Evolutionary conservation across 148 eudicot species (phyloP).

Genomic region (Spergularia marina): DNA sequence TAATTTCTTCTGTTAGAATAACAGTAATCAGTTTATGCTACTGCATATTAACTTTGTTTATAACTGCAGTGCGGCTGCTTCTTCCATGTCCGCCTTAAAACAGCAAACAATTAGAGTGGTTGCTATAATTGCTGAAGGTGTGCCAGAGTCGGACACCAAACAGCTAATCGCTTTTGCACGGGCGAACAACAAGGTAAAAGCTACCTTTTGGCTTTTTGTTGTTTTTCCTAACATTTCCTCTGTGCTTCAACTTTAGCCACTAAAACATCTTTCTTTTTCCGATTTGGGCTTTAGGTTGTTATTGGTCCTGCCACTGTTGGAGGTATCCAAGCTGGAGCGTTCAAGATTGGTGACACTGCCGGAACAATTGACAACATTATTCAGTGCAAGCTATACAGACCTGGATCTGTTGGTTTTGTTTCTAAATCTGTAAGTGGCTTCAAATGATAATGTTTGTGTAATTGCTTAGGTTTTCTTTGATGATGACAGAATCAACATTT

Average conservation of each 20-base stretch:
- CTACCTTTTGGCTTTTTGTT: neutral
- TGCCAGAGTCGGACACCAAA: constrained; percentile 90
- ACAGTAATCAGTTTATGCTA: neutral
- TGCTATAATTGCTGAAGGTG: constrained; percentile 97
- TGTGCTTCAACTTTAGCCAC: neutral
- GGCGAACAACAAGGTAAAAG: constrained; percentile 83
- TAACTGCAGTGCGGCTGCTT: constrained; percentile 85
- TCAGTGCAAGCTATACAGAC: constrained; percentile 91
- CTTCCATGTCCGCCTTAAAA: constrained; percentile 84
- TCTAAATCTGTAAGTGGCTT: constrained; percentile 83
- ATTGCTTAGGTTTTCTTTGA: neutral
- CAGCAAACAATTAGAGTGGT: constrained; percentile 93
- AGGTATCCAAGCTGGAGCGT: constrained; percentile 98
- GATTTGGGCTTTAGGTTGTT: constrained; percentile 56
- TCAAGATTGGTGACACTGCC: constrained; percentile 97
- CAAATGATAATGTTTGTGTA: neutral
- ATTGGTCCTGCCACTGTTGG: constrained; percentile 98
- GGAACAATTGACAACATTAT: constrained; percentile 90
- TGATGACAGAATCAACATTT: neutral
- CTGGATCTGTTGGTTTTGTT: constrained; percentile 99
- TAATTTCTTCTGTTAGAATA: neutral
- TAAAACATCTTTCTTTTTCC: neutral
- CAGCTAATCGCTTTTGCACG: constrained; percentile 84
- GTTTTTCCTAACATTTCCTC: no score
- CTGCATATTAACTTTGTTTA: constrained; percentile 6